Evolutionary conservation across 2,329 filamentous ascomycete genomes (phyloP).

Genomic region (Xylariaceae sp.): DNA sequence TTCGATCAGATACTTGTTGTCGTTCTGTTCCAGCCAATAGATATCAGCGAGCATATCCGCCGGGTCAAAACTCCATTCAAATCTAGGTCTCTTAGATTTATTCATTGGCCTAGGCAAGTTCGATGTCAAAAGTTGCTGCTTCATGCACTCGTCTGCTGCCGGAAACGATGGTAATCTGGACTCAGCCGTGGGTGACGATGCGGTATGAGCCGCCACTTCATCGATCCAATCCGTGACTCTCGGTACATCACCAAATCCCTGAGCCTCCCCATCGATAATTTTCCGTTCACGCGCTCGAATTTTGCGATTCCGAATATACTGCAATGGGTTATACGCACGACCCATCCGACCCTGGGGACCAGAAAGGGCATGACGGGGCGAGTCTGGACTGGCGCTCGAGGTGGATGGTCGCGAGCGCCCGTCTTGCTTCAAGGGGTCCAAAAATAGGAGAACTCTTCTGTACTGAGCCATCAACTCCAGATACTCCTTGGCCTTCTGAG

Average conservation of each 20-base stretch:
- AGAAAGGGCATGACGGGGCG: slow-evolving; percentile 28
- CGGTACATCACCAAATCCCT: slow-evolving; percentile 70
- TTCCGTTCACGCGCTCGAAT: slow-evolving; percentile 73
- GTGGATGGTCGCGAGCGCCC: slow-evolving; percentile 34
- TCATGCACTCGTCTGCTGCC: slow-evolving; percentile 40
- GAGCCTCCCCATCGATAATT: slow-evolving; percentile 65
- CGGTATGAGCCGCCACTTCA: slow-evolving; percentile 50
- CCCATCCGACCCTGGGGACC: slow-evolving; percentile 44
- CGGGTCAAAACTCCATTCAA: slow-evolving; percentile 80
- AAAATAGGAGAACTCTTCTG: slow-evolving; percentile 67
- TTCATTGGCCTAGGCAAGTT: slow-evolving; percentile 40
- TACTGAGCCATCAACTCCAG: slow-evolving; percentile 85
- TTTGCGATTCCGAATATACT: slow-evolving; percentile 87
- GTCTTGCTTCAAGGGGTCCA: slow-evolving; percentile 64
- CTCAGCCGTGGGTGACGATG: slow-evolving; percentile 32
- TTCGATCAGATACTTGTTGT: slow-evolving; percentile 76
- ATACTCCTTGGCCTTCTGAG: slow-evolving; percentile 76
- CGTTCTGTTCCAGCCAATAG: slow-evolving; percentile 80
- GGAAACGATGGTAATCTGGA: slow-evolving; percentile 43
- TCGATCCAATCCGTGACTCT: slow-evolving; percentile 74
- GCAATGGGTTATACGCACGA: slow-evolving; percentile 81
- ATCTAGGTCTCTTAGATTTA: slow-evolving; percentile 65
- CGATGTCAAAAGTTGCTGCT: slow-evolving; percentile 34
- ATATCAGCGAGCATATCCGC: slow-evolving; percentile 84
- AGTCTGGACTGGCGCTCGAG: slow-evolving; percentile 34